Evolutionary conservation across 2,329 filamentous ascomycete species (phyloP), one percentile per base, ranked within the genome.

Genomic region (Drechmeria coniospora): DNA sequence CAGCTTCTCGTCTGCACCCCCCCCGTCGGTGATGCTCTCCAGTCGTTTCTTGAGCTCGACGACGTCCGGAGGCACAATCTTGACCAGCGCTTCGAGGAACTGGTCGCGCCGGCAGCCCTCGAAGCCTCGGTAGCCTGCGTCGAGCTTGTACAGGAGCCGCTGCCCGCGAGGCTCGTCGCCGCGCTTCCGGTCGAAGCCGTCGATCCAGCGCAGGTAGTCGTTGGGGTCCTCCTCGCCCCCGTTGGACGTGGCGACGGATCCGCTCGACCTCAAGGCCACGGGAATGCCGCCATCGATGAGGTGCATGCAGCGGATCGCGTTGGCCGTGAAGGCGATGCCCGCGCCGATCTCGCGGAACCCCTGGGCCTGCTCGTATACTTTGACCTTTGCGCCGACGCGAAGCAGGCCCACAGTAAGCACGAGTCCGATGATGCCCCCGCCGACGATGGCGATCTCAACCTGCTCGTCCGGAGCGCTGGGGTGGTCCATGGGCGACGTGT

Each of bases 281-380:
- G 54, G 41, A 0, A 59, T 37, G n/a, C 43, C 40, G 0, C 53
- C 50, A 28, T 55, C 49, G 6, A 62, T 43, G 10, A 44, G 28
- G 5, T 32, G 35, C 48, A 68, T 27, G 19, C 25, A 27, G 15
- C 25, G 25, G 9, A 18, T 18, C 8, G 25, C 61, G 34, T 65
- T 65, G n/a, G 61, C 60, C 6, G 53, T 59, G 37, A 66, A 59
- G 3, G 59, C 63, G 15, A 68, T 59, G 6, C 63, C 65, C 0
- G 64, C 63, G 0, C 65, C 65, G 4, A 61, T 57, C 35, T 65
- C 61, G 3, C 51, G 46, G 29, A 62, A 56, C 1, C 43, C 39
- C 0, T 46, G 26, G 0, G 59, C 52, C 5, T 57, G 54, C 38
- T 68, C 64, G 36, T 63, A 68, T 3, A 68, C 31, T 1, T 45